These are phyloP conservation scores for Collybia sordida DNA, from an alignment of 768 basidiomycete species.

Conservation along the genomic window DNA sequence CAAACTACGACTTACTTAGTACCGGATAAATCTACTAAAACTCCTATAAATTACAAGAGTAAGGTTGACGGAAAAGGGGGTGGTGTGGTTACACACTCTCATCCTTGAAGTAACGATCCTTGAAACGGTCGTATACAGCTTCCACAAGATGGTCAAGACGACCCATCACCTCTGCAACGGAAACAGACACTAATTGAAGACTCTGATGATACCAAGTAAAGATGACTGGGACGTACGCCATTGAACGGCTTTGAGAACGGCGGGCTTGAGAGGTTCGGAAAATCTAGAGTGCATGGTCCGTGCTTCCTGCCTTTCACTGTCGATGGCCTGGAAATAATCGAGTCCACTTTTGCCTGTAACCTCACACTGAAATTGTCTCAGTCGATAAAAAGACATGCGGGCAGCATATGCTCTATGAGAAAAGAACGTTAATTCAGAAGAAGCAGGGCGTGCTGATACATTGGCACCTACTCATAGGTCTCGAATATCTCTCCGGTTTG, in stretches of 20 bases:
- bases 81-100: slow-evolving; percentile 66
- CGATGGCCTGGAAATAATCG: slow-evolving; percentile 92
- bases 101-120: slow-evolving; percentile 88
- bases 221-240: slow-evolving; percentile 74
- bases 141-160: slow-evolving; percentile 95
- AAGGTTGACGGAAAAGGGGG: slow-evolving; percentile 13
- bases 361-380: slow-evolving; percentile 96
- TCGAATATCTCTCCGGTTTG: slow-evolving; percentile 98
- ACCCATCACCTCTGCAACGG: slow-evolving; percentile 85
- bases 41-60: slow-evolving; percentile 44
- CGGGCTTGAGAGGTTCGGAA: slow-evolving; percentile 88
- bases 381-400: slow-evolving; percentile 91
- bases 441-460: slow-evolving; percentile 22
- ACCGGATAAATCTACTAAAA: slow-evolving; percentile 84
- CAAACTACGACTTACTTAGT: slow-evolving; percentile 61
- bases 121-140: slow-evolving; percentile 93
- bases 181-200: slow-evolving; percentile 14
- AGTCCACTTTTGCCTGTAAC: slow-evolving; percentile 93
- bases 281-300: slow-evolving; percentile 88
- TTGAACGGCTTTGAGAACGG: slow-evolving; percentile 90
- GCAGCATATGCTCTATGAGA: slow-evolving; percentile 70
- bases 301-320: slow-evolving; percentile 89
- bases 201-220: slow-evolving; percentile 13
- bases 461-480: slow-evolving; percentile 81
- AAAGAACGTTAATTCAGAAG: slow-evolving; percentile 17